phyloP scores from a whole-genome alignment of 2,329 filamentous ascomycete genomes.

The Fragosphaeria purpurea region DNA sequence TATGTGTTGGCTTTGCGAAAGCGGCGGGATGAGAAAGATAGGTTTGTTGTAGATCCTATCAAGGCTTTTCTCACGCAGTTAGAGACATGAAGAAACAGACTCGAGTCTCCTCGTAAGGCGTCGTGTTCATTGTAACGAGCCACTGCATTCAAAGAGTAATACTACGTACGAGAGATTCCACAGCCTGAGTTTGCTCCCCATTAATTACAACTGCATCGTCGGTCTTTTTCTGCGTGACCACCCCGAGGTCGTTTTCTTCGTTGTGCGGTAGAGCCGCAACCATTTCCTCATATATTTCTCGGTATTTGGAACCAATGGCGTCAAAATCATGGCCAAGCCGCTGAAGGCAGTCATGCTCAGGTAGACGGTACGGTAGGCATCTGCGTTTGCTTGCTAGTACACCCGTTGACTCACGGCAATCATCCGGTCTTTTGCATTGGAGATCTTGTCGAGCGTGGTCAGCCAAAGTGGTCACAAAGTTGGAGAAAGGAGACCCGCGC shows the following conservation, averaged over 20 bases:
- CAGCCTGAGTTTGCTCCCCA: too few relatives aligned
- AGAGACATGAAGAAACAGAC: too few relatives aligned
- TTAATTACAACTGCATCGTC: too few relatives aligned
- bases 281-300: slow-evolving; percentile 7
- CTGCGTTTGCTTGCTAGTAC: slow-evolving; percentile 18
- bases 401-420: slow-evolving; percentile 16
- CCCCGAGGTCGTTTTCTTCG: neutral
- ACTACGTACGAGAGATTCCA: too few relatives aligned
- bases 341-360: slow-evolving; percentile 18
- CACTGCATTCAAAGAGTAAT: too few relatives aligned
- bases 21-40: too few relatives aligned
- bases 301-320: slow-evolving; percentile 8
- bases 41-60: too few relatives aligned
- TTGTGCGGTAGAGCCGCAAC: slow-evolving; percentile 8
- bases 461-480: slow-evolving; percentile 9
- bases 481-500: slow-evolving; percentile 16
- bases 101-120: too few relatives aligned
- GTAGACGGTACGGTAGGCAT: slow-evolving; percentile 21
- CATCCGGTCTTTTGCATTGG: slow-evolving; percentile 19
- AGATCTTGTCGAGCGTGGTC: slow-evolving; percentile 11
- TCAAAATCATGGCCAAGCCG: slow-evolving; percentile 15
- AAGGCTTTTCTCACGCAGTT: too few relatives aligned
- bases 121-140: too few relatives aligned
- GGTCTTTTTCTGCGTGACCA: too few relatives aligned
- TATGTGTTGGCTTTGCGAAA: too few relatives aligned